phyloP scores from a whole-genome alignment of 2,329 filamentous ascomycete genomes.

The Colletotrichum navitas region DNA sequence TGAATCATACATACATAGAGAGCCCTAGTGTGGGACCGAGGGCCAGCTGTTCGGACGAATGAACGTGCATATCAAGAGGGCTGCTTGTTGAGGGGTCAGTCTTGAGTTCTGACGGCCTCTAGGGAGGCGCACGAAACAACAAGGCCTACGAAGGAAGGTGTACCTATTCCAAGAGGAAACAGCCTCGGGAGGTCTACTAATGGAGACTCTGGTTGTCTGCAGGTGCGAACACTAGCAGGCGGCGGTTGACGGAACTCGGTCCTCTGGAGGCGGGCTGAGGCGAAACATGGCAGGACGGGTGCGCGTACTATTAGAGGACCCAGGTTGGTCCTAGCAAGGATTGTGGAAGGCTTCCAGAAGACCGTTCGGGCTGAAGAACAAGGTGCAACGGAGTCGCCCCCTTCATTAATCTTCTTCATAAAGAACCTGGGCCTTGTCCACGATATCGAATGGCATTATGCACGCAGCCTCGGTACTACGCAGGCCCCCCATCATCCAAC shows the following conservation, averaged over 20 bases:
- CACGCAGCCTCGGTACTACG: background rate
- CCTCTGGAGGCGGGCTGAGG: constrained; percentile 13
- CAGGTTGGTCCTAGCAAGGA: constrained; percentile 37
- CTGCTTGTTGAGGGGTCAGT: background rate
- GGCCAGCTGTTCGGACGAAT: constrained; percentile 35
- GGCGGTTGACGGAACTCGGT: background rate
- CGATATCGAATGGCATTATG: constrained; percentile 13
- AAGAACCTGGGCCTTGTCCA: constrained; percentile 26
- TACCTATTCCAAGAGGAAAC: background rate
- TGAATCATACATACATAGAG: constrained; percentile 17
- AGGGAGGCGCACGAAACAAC: constrained; percentile 19
- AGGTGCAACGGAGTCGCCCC: constrained; percentile 22
- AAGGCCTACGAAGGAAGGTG: constrained; percentile 8
- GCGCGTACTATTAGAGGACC: constrained; percentile 29
- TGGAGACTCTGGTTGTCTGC: background rate
- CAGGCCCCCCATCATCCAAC: constrained; percentile 17
- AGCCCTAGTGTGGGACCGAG: constrained; percentile 11
- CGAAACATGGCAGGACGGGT: constrained; percentile 32
- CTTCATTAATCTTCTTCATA: constrained; percentile 22
- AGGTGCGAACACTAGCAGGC: constrained; percentile 11
- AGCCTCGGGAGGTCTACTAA: constrained; percentile 9
- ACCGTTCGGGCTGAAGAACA: constrained; percentile 37
- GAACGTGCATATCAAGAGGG: constrained; percentile 22
- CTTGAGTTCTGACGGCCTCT: constrained; percentile 3
- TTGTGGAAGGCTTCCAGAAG: constrained; percentile 41